These are phyloP conservation scores for Volvox carteri DNA, from an alignment of 163 green algal genomes.

Conservation along the genomic window DNA sequence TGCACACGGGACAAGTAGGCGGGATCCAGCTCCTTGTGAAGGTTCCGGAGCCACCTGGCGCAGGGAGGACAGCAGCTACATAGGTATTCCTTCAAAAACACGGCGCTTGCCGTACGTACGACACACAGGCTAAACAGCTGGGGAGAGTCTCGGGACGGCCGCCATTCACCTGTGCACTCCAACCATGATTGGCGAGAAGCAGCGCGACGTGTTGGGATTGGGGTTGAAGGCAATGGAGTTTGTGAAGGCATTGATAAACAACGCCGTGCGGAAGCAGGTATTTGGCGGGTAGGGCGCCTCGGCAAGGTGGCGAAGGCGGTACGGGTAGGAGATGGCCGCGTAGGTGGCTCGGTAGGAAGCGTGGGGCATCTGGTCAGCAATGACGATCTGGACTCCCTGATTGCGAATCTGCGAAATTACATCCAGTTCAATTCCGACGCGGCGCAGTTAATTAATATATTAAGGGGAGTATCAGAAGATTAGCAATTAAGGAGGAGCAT, in stretches of 20 bases:
- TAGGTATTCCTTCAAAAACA: too few species aligned
- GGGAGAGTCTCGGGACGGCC: not conserved
- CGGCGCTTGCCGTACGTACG: too few species aligned
- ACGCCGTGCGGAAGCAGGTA: conserved; percentile 54
- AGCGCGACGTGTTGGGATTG: conserved; percentile 33
- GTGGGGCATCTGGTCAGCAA: conserved; percentile 48
- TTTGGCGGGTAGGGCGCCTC: conserved; percentile 52
- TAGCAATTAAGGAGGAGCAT: too few species aligned
- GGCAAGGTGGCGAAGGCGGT: conserved; percentile 52
- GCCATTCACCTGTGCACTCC: conserved; percentile 50
- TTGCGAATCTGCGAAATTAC: conserved; percentile 27
- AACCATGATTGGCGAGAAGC: conserved; percentile 50
- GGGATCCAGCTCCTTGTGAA: conserved; percentile 51
- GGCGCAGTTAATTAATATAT: too few species aligned
- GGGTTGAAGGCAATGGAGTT: conserved; percentile 56
- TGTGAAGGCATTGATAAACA: conserved; percentile 56
- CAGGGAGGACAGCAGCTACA: too few species aligned
- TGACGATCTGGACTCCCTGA: conserved; percentile 34
- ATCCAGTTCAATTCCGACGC: too few species aligned
- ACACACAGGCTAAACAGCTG: not conserved
- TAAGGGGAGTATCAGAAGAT: too few species aligned
- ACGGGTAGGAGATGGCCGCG: conserved; percentile 56
- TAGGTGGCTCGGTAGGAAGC: conserved; percentile 55
- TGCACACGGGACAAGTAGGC: conserved; percentile 35
- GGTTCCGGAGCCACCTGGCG: conserved; percentile 47